Percentiles rank a stretch among this genome's conserved stretches.
Conservation (phyloP, 192 early-diverging fungal species). For the Podila epigama region DNA sequence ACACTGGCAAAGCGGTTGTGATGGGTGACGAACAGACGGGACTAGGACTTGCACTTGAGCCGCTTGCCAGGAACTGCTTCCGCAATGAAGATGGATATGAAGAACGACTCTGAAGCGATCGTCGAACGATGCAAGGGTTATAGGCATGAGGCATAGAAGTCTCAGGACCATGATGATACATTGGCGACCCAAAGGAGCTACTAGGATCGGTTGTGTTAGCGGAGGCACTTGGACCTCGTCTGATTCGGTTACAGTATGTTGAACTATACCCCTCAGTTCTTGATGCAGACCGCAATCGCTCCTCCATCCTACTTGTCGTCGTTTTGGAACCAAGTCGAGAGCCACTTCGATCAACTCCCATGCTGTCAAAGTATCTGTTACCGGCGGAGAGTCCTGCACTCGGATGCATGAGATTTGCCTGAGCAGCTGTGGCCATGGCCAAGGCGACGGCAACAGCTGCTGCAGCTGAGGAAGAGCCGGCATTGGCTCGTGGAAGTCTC, state of each 20-base stretch:
- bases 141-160: neutral
- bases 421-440: slow-evolving; percentile 32
- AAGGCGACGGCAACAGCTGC: slow-evolving; percentile 36
- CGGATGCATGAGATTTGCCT: too few species aligned
- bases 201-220: slow-evolving; percentile 3
- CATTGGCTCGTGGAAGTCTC: slow-evolving; percentile 32
- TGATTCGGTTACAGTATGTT: neutral
- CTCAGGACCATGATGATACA: neutral
- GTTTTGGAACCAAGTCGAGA: slow-evolving; percentile 6
- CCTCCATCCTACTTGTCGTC: too few species aligned
- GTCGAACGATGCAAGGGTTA: neutral
- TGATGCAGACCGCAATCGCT: neutral
- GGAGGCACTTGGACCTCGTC: slow-evolving; percentile 8
- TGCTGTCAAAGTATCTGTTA: slow-evolving; percentile 4
- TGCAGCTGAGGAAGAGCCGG: slow-evolving; percentile 35
- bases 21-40: neutral
- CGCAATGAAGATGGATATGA: slow-evolving; percentile 14
- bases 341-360: neutral
- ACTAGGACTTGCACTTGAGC: too few species aligned
- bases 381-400: neutral
- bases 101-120: neutral
- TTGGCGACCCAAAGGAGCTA: slow-evolving; percentile 4
- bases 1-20: neutral
- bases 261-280: slow-evolving; percentile 15
- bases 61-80: slow-evolving; percentile 3